phyloP scores from a whole-genome alignment of 345 rosid species.

The Citrus mangshanensis region DNA sequence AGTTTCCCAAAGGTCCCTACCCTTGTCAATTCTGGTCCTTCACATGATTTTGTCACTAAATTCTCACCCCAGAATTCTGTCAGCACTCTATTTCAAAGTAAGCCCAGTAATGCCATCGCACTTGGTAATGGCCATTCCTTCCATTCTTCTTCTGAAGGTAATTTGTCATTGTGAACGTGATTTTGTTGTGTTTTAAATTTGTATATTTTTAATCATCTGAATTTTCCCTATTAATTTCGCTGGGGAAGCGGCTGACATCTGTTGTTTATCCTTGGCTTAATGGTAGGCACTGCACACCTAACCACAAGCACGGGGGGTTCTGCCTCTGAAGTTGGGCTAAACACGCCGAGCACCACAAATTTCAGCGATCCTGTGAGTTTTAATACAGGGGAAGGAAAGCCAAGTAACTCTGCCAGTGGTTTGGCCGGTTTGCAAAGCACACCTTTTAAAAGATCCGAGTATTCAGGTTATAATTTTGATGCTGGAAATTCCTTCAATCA shows the following conservation, averaged over 20 bases:
- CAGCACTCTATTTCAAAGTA: slow-evolving; percentile 27
- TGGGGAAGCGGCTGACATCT: slow-evolving; percentile 16
- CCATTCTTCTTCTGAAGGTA: slow-evolving; percentile 38
- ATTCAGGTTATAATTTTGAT: slow-evolving; percentile 42
- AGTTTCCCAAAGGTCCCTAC: slow-evolving; percentile 27
- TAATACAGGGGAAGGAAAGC: slow-evolving; percentile 37
- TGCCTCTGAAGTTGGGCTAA: slow-evolving; percentile 34
- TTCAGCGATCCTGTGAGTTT: slow-evolving; percentile 24
- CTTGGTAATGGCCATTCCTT: slow-evolving; percentile 29
- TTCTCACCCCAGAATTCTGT: slow-evolving; percentile 29
- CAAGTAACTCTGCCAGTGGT: slow-evolving; percentile 37
- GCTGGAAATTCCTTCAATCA: slow-evolving; percentile 38
- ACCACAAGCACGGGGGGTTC: slow-evolving; percentile 34
- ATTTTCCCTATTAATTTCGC: background rate
- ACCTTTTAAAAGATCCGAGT: slow-evolving; percentile 38
- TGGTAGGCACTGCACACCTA: slow-evolving; percentile 41
- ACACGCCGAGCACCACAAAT: slow-evolving; percentile 25
- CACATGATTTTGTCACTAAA: slow-evolving; percentile 21
- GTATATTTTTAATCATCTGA: slow-evolving; percentile 4
- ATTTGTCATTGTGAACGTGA: slow-evolving; percentile 12
- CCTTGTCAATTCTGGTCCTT: slow-evolving; percentile 9
- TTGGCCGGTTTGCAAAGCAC: slow-evolving; percentile 31
- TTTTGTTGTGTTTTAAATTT: background rate
- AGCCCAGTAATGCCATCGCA: slow-evolving; percentile 24
- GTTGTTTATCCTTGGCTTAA: slow-evolving; percentile 16